Evolutionary conservation across 768 basidiomycete species (phyloP).

Genomic region (Pisolithus marmoratus): DNA sequence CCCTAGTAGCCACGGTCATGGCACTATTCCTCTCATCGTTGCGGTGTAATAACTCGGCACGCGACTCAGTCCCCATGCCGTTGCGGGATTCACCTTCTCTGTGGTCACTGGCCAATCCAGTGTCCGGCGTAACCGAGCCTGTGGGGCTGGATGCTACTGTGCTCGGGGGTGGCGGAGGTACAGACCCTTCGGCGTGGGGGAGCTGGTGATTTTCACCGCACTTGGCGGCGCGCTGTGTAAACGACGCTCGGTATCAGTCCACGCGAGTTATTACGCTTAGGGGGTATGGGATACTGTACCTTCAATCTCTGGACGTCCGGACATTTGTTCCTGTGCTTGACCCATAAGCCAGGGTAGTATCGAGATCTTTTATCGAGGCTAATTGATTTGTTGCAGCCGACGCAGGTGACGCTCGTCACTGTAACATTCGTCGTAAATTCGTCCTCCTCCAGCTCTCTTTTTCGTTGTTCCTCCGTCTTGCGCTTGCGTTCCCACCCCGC

Average conservation of each 20-base stretch:
- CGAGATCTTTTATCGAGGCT: constrained; percentile 29
- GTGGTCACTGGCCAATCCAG: neutral
- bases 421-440: constrained; percentile 18
- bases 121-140: neutral
- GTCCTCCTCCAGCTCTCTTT: constrained; percentile 24
- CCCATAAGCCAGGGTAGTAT: constrained; percentile 33
- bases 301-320: constrained; percentile 16
- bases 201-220: neutral
- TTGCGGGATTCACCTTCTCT: neutral
- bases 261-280: neutral
- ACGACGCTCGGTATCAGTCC: neutral
- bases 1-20: neutral
- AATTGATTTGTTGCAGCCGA: constrained; percentile 25
- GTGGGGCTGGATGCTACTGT: neutral
- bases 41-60: neutral
- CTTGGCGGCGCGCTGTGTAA: constrained; percentile 11
- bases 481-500: constrained; percentile 23
- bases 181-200: neutral
- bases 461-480: constrained; percentile 23
- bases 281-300: constrained; percentile 15
- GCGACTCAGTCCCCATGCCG: constrained; percentile 1
- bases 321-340: constrained; percentile 28
- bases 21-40: neutral
- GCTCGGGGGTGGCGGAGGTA: neutral
- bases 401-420: constrained; percentile 24